Base-by-base conservation (phyloP, 768 basidiomycete genomes). In the Lentinula aciculospora region DNA sequence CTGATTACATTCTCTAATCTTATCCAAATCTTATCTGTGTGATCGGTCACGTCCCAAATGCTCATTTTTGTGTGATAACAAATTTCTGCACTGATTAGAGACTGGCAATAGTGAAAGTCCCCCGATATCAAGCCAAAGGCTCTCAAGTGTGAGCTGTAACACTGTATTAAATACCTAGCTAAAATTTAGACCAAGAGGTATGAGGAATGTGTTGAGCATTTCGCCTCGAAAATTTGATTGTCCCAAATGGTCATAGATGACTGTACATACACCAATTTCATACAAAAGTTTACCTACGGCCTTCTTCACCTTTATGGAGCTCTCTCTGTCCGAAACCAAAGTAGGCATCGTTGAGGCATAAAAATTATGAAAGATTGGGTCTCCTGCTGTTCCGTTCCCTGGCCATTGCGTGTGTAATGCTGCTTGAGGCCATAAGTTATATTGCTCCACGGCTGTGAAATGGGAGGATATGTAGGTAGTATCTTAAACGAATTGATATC, bases 361-460 rank as follows among this genome's bases (percentile, higher is more conserved):
- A 59, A 73, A 69, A n/a, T 66, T 59, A 27, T 73, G 68, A 48
- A 73, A 73, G 23, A 56, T 44, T 4, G 65, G 61, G 44, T 73
- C 72, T 21, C 72, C 68, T 29, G 61, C 51, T 51, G 61, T 60
- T 7, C 71, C 71, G 27, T 61, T 64, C 32, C 72, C 71, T 4
- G 69, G 71, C 71, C 71, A 72, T 57, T 73, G 69, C 1, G 68
- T 73, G 25, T 71, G 71, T 34, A 64, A 59, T 42, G 32, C 8
- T 34, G 75, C 69, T 53, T 75, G 68, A 1, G 75, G 67, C 75
- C 75, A 76, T 31, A 74, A 62, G 21, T 62, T 55, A 58, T 66
- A 67, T 7, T 37, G 59, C 58, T 66, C 53, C 13, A 69, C 62
- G 21, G 73, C 72, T 12, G 73, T 75, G 34, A 74, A 69, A 32